Evolutionary conservation across 2,329 filamentous ascomycete species (phyloP).

Genomic region (Arthrobotrys musiformis): DNA sequence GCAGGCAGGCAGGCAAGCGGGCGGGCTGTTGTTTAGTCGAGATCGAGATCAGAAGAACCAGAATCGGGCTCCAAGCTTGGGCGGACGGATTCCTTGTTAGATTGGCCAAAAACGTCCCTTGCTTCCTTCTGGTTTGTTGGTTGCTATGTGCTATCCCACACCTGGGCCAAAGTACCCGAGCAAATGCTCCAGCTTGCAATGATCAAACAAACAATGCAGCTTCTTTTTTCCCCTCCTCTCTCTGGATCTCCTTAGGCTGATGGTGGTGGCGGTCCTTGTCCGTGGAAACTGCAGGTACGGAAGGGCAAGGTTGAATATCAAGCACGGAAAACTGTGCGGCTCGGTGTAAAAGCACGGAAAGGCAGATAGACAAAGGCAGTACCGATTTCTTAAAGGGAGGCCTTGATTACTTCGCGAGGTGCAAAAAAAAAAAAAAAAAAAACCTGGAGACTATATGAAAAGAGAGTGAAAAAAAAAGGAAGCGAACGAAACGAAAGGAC

Average conservation of each 20-base stretch:
- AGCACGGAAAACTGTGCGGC: neutral
- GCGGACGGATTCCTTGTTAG: slow-evolving; percentile 27
- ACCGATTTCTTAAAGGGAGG: slow-evolving; percentile 10
- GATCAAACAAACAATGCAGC: slow-evolving; percentile 48
- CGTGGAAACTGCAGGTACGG: slow-evolving; percentile 38
- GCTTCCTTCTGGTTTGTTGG: slow-evolving; percentile 18
- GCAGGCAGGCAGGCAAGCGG: neutral
- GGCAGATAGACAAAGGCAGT: neutral
- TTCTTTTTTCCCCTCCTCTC: slow-evolving; percentile 44
- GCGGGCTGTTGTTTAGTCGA: neutral
- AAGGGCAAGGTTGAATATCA: slow-evolving; percentile 4
- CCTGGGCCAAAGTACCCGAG: slow-evolving; percentile 37
- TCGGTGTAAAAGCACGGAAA: neutral
- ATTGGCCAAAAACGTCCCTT: slow-evolving; percentile 30
- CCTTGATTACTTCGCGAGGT: neutral
- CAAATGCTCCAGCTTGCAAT: slow-evolving; percentile 26
- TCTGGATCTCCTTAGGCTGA: neutral
- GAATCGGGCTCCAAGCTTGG: slow-evolving; percentile 19
- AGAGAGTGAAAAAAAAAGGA: slow-evolving; percentile 5
- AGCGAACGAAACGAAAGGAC: slow-evolving; percentile 43
- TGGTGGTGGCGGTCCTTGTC: neutral
- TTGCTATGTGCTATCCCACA: slow-evolving; percentile 34
- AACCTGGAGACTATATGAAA: neutral
- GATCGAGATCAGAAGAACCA: slow-evolving; percentile 23
- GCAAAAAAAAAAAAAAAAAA: too few relatives aligned